Percentiles rank a stretch among this genome's conserved stretches.
Conservation (phyloP, 169 alveolate genomes). For the Babesia ovis region DNA sequence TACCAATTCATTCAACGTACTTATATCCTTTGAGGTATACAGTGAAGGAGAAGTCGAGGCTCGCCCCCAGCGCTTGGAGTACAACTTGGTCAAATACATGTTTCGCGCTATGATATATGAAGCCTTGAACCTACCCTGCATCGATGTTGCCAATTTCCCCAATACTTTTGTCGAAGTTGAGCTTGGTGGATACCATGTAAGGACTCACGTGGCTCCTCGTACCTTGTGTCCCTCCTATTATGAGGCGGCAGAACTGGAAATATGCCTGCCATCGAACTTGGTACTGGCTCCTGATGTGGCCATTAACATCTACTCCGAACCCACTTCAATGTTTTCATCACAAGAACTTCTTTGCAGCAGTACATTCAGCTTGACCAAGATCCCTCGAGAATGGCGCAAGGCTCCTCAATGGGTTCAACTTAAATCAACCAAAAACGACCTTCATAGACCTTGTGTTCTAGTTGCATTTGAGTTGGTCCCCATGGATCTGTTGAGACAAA, state of each 20-base stretch:
- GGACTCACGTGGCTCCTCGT: conserved; percentile 76
- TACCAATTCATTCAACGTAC: conserved; percentile 61
- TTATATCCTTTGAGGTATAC: conserved; percentile 61
- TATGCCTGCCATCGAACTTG: conserved; percentile 83
- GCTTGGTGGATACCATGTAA: conserved; percentile 81
- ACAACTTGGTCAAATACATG: conserved; percentile 73
- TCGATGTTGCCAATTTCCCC: conserved; percentile 76
- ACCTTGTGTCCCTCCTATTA: conserved; percentile 85
- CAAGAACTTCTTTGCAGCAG: conserved; percentile 71
- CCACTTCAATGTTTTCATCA: conserved; percentile 64
- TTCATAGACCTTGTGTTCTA: conserved; percentile 80
- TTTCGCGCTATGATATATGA: conserved; percentile 86
- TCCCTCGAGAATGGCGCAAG: conserved; percentile 86
- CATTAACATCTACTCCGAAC: conserved; percentile 76
- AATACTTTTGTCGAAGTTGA: conserved; percentile 75
- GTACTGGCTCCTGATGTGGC: conserved; percentile 85
- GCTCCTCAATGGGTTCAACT: conserved; percentile 87
- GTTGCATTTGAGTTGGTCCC: conserved; percentile 86
- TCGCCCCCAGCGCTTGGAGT: conserved; percentile 82
- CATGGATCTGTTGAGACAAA: conserved; percentile 64
- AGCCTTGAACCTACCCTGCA: conserved; percentile 84
- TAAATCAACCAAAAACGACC: conserved; percentile 77
- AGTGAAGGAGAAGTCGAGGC: conserved; percentile 50
- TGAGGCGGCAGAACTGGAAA: conserved; percentile 85
- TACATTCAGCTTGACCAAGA: conserved; percentile 77